Base-by-base conservation (phyloP, 2,329 filamentous ascomycete species). In the Diaporthe citri region DNA sequence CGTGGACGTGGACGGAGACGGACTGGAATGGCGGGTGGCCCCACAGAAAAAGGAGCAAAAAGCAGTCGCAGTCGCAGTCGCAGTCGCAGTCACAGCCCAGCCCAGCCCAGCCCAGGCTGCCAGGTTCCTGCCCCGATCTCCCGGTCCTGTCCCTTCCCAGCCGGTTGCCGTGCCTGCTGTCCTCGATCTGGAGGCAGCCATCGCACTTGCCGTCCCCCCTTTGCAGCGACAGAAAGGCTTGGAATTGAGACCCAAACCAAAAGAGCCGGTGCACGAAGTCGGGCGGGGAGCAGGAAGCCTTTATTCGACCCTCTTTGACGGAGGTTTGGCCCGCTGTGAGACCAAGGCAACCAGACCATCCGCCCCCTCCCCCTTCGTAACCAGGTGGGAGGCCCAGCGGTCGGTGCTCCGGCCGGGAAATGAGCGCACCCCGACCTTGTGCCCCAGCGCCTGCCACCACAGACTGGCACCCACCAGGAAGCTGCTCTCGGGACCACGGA, bases 371-470 rank as follows among this genome's bases (percentile, higher is more conserved):
- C 59, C 36, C 36, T 41, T 60, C 36, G n/a, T 60, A n/a, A 60
- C 36, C 59, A 34, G 28, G 48, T 8, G 41, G 20, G 64, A 72
- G 39, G 48, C 57, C 57, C 57, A 64, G 48, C n/a, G 41, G 59
- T 72, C 75, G 73, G 75, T 75, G 76, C 75, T 76, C 75, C 73
- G 76, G 74, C 74, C 51, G 72, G 55, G 71, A 69, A 69, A 55
- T 69, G 64, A 69, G 48, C 34, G 64, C 43, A 64, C 48, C 48
- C 64, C 64, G 64, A 55, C 41, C 20, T 55, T 48, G 41, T 31
- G 36, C 41, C 60, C 60, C 60, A 64, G 41, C 41, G 12, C 41
- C 60, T 48, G 41, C 41, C 41, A 64, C 60, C 48, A 62, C 56
- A 52, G 56, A 51, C 43, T 66, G 46, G 46, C 64, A 67, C 22